These are phyloP conservation scores for Zostera marina DNA, from an alignment of 116 monocot genomes.

Conservation along the genomic window DNA sequence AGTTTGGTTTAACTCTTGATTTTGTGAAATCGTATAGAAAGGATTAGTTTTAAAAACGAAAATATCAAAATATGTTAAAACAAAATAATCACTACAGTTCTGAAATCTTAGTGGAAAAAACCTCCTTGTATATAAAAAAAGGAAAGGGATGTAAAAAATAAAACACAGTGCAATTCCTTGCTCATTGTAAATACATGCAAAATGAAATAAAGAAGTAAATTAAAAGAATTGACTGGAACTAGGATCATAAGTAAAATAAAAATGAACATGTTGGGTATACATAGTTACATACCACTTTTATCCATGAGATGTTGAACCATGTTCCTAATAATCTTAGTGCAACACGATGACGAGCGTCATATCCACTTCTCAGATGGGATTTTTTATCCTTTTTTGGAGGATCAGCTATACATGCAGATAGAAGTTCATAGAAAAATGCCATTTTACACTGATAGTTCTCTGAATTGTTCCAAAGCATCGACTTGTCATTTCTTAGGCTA, in stretches of 20 bases:
- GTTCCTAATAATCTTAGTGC: constrained; percentile 63
- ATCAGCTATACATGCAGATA: constrained; percentile 97
- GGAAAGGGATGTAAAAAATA: not conserved
- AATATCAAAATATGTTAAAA: too few species aligned
- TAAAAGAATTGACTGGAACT: not conserved
- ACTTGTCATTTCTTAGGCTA: constrained; percentile 6
- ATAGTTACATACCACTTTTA: constrained; percentile 80
- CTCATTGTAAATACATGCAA: not conserved
- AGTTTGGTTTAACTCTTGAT: too few species aligned
- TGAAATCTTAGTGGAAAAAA: too few species aligned
- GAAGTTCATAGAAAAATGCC: constrained; percentile 58
- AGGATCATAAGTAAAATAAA: not conserved
- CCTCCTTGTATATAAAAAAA: too few species aligned
- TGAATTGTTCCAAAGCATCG: constrained; percentile 9
- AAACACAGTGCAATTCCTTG: not conserved
- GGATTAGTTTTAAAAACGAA: not conserved
- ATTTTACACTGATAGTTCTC: constrained; percentile 41
- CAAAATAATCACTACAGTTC: too few species aligned
- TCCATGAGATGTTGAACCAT: constrained; percentile 84
- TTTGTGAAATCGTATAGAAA: too few species aligned
- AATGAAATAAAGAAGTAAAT: not conserved
- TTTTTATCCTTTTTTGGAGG: constrained; percentile 32
- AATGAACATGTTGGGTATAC: constrained; percentile 6
- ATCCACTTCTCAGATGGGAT: constrained; percentile 44
- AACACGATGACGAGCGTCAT: constrained; percentile 90